Evolutionary conservation across 495 filamentous ascomycete species (phyloP).

Genomic region (Aspergillus carlsbadensis): DNA sequence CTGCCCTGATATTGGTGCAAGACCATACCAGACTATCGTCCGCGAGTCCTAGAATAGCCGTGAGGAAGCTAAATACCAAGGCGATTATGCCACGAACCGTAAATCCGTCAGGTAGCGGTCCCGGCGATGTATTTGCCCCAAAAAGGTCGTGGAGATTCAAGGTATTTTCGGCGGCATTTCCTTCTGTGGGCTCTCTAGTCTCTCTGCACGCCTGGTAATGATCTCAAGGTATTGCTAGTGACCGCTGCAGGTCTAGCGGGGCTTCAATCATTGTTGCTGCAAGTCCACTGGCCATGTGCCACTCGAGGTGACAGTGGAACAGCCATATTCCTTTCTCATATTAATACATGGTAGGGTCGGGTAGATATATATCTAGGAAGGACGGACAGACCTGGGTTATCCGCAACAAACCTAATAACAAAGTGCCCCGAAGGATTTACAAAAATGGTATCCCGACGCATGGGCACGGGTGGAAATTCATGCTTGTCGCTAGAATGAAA

Average conservation of each 20-base stretch:
- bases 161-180: slow-evolving; percentile 77
- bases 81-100: slow-evolving; percentile 75
- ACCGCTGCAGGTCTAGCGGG: slow-evolving; percentile 27
- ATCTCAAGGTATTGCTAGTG: slow-evolving; percentile 50
- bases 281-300: slow-evolving; percentile 54
- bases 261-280: slow-evolving; percentile 50
- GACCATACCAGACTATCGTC: slow-evolving; percentile 65
- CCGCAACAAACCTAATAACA: slow-evolving; percentile 66
- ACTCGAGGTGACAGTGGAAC: slow-evolving; percentile 68
- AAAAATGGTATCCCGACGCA: slow-evolving; percentile 57
- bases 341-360: too few relatives aligned
- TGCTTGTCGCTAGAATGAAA: slow-evolving; percentile 40
- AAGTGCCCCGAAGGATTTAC: slow-evolving; percentile 55
- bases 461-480: slow-evolving; percentile 39
- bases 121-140: slow-evolving; percentile 57
- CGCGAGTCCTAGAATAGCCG: slow-evolving; percentile 69
- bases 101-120: slow-evolving; percentile 67
- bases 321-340: too few relatives aligned
- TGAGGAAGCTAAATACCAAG: slow-evolving; percentile 66
- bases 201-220: slow-evolving; percentile 49
- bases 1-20: background rate
- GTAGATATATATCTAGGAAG: too few relatives aligned
- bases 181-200: too few relatives aligned
- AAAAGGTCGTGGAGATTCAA: slow-evolving; percentile 60
- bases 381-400: slow-evolving; percentile 65